A percentile compares a stretch with the other conserved stretches of the same genome.
Evolutionary conservation across 2,329 filamentous ascomycete species (phyloP).

Genomic region (Colletotrichum sp.): DNA sequence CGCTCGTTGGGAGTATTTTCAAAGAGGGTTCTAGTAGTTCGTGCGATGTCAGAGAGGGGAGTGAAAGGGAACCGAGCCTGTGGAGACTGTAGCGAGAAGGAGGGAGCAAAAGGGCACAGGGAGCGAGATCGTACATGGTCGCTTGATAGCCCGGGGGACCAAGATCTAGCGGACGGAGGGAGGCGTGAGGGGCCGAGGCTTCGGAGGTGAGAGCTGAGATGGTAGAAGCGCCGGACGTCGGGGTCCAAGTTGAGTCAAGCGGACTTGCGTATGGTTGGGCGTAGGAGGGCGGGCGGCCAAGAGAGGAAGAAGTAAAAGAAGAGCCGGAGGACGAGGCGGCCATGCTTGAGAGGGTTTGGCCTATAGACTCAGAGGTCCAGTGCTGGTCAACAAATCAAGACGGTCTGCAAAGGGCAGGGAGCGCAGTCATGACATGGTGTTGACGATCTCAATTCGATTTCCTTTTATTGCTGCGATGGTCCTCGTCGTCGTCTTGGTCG

Average conservation of each 20-base stretch:
- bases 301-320: slow-evolving; percentile 52
- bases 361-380: background rate
- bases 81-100: background rate
- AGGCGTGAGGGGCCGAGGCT: slow-evolving; percentile 43
- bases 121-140: slow-evolving; percentile 48
- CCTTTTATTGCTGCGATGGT: background rate
- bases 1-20: slow-evolving; percentile 53
- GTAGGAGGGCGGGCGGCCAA: slow-evolving; percentile 46
- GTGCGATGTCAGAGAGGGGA: slow-evolving; percentile 9
- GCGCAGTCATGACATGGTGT: slow-evolving; percentile 2
- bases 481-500: background rate
- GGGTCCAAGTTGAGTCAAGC: slow-evolving; percentile 50
- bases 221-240: slow-evolving; percentile 47
- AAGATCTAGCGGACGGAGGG: slow-evolving; percentile 52
- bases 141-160: slow-evolving; percentile 59
- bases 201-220: slow-evolving; percentile 46
- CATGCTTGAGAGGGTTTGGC: slow-evolving; percentile 34
- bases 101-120: background rate
- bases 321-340: slow-evolving; percentile 49
- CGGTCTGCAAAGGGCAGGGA: background rate
- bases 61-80: background rate
- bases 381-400: slow-evolving; percentile 7
- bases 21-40: slow-evolving; percentile 49
- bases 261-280: slow-evolving; percentile 47
- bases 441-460: background rate